Conservation (phyloP, 164 flowering plant genomes). For the Cinnamomum chago region DNA sequence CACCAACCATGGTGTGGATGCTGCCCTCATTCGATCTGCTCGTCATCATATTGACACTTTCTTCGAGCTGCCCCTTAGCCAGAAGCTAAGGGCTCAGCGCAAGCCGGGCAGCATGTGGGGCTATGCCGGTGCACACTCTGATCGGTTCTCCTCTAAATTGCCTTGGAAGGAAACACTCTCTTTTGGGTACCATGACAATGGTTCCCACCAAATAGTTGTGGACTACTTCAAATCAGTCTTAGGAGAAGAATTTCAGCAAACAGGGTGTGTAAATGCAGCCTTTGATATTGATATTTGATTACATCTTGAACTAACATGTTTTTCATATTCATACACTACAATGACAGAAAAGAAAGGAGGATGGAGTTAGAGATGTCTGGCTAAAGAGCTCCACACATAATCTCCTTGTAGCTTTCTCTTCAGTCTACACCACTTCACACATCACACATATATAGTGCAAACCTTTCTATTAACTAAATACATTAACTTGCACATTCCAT, state of each 20-base stretch:
- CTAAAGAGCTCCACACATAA: too few relatives aligned
- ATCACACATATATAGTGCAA: too few relatives aligned
- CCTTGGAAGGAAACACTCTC: constrained; percentile 94
- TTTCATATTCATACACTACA: too few relatives aligned
- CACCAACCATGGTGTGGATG: constrained; percentile 65
- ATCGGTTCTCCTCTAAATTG: constrained; percentile 47
- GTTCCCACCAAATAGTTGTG: constrained; percentile 18
- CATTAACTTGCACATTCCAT: too few relatives aligned
- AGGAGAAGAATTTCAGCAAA: constrained; percentile 45
- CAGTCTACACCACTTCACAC: too few relatives aligned
- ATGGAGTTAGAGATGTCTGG: too few relatives aligned
- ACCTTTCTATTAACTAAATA: too few relatives aligned
- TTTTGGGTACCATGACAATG: constrained; percentile 30
- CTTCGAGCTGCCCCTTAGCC: constrained; percentile 41
- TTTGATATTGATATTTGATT: too few relatives aligned
- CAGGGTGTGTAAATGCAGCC: constrained; percentile 43
- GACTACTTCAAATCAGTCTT: constrained; percentile 44
- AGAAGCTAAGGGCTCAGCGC: constrained; percentile 35
- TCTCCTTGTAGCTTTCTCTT: too few relatives aligned
- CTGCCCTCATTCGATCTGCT: constrained; percentile 37
- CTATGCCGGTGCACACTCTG: constrained; percentile 56
- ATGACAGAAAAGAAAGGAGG: too few relatives aligned
- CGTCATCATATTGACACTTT: constrained; percentile 36
- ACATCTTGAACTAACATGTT: too few relatives aligned
- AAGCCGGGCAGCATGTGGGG: constrained; percentile 45